Conservation (phyloP, 2,329 filamentous ascomycete genomes). For the Teratosphaeria gauchensis region DNA sequence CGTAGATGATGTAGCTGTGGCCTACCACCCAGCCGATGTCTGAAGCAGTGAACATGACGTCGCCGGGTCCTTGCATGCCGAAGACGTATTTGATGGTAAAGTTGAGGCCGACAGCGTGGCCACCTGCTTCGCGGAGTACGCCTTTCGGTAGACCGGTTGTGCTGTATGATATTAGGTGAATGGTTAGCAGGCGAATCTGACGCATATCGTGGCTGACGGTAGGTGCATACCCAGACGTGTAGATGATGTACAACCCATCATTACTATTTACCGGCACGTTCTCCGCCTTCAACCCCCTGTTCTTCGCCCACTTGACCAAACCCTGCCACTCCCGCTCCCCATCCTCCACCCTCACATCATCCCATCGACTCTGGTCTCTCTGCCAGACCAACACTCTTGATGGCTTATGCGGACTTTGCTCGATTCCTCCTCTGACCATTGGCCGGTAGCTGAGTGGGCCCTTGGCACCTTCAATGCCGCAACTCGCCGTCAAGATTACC, state of each 20-base stretch:
- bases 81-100: slow-evolving; percentile 77
- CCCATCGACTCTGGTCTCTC: slow-evolving; percentile 65
- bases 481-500: slow-evolving; percentile 77
- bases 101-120: slow-evolving; percentile 76
- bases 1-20: slow-evolving; percentile 82
- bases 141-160: slow-evolving; percentile 74
- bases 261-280: slow-evolving; percentile 70
- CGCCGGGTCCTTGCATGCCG: slow-evolving; percentile 69
- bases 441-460: slow-evolving; percentile 67
- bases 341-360: slow-evolving; percentile 52
- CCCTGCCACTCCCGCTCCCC: slow-evolving; percentile 74
- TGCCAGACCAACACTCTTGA: slow-evolving; percentile 72
- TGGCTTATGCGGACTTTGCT: slow-evolving; percentile 61
- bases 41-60: slow-evolving; percentile 70
- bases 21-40: slow-evolving; percentile 93
- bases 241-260: slow-evolving; percentile 82
- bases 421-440: slow-evolving; percentile 64
- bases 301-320: slow-evolving; percentile 60
- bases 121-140: slow-evolving; percentile 71
- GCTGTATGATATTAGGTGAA: slow-evolving; percentile 27
- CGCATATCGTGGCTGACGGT: not conserved
- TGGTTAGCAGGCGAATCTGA: not conserved
- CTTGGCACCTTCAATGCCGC: slow-evolving; percentile 81
- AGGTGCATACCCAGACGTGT: slow-evolving; percentile 42
- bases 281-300: slow-evolving; percentile 57